These are phyloP conservation scores for Alternaria postmessia DNA, from an alignment of 2,329 filamentous ascomycete species.

Conservation along the genomic window DNA sequence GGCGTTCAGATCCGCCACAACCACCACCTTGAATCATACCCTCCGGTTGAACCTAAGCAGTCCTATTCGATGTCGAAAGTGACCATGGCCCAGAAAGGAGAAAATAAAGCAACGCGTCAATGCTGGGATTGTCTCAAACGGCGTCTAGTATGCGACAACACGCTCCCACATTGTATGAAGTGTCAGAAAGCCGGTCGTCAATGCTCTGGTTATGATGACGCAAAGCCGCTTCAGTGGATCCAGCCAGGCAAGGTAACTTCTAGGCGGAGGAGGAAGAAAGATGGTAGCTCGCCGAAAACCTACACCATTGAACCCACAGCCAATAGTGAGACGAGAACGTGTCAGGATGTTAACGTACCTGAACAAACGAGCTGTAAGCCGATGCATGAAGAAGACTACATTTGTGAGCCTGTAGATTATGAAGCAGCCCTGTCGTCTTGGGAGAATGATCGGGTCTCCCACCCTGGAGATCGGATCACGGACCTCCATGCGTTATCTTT, in stretches of 20 bases:
- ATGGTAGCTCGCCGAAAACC: slow-evolving; percentile 12
- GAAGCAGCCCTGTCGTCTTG: neutral
- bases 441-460: neutral
- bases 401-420: slow-evolving; percentile 8
- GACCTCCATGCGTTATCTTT: slow-evolving; percentile 4
- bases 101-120: slow-evolving; percentile 36
- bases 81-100: slow-evolving; percentile 23
- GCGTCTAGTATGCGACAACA: slow-evolving; percentile 45
- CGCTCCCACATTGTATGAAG: slow-evolving; percentile 43
- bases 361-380: neutral
- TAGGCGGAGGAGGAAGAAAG: slow-evolving; percentile 29
- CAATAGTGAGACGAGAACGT: neutral
- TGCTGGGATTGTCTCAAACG: slow-evolving; percentile 47
- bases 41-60: neutral
- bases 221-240: slow-evolving; percentile 46
- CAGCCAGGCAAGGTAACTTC: slow-evolving; percentile 41
- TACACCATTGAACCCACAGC: slow-evolving; percentile 6
- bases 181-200: slow-evolving; percentile 39
- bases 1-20: neutral
- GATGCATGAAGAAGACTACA: neutral
- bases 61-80: neutral
- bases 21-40: neutral
- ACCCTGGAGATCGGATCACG: slow-evolving; percentile 5
- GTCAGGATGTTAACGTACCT: neutral
- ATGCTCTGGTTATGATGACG: slow-evolving; percentile 44